Evolutionary conservation across 495 filamentous ascomycete species (phyloP), one percentile per base, ranked within the genome.

Genomic region (Penicillium cosmopolitanum): DNA sequence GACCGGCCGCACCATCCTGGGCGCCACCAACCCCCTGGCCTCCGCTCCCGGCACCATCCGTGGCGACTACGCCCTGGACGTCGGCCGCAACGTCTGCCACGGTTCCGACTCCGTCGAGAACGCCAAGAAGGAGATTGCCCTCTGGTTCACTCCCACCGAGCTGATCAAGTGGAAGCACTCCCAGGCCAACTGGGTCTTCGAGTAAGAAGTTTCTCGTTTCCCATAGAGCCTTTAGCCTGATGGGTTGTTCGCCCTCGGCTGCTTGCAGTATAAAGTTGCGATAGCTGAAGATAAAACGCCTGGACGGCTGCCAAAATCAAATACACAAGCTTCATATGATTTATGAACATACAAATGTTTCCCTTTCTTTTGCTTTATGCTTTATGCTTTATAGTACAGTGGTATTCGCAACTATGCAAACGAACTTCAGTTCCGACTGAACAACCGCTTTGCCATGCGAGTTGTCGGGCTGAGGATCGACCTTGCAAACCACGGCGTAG

Each of bases 1-100:
- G 88, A 97, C 92, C 68, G 95, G 95, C 76, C 95, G 95, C 75
- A 77, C 80, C 77, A 84, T 98, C 77, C 90, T 98, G 73, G 95
- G 95, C 80, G 94, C 94, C 80, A 98, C 95, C 81, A 98, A 98
- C 88, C 95, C 95, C 66, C 84, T 93, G 61, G 90, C 87, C 72
- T 97, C 94, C 42, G 85, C 87, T 66, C 95, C 95, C 53, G 95
- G 95, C 73, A 98, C 95, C 80, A 98, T 98, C 82, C 92, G 95
- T 82, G 94, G 93, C 77, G 90, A 93, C 79, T 92, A 71, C 73
- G 85, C 85, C 69, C 84, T 87, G 55, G 91, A 93, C 71, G 90
- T 95, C 70, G 95, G 95, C 81, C 92, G 95, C 75, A 98, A 98
- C 85, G 91, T 98, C 80, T 97, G 95, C 88, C 95, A 98, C 86